Base-by-base conservation (phyloP, 1,284 basidiomycete genomes). In the Wallemia mellicola region DNA sequence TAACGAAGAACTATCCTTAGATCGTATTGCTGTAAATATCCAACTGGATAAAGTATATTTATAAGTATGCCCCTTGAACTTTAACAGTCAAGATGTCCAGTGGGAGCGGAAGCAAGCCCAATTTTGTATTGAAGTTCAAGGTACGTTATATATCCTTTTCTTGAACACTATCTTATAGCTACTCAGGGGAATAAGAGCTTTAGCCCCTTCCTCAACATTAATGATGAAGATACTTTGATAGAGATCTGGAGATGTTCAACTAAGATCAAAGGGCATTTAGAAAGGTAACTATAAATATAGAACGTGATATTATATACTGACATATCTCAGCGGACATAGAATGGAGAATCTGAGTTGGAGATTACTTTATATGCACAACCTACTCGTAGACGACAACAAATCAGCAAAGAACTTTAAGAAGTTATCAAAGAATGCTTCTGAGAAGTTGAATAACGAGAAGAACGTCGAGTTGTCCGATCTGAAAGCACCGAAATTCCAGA, bases 281-380 rank as follows among this genome's bases (percentile, higher is more conserved):
- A 48, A n/a, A 48, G 38, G 38, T 48, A 48, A 15, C 22, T 48
- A n/a, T 3, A 22, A 17, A 11, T 48, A 48, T 11, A 22, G 5
- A 3, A 7, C 22, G 14, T 3, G 28, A 30, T 17, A 11, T 48
- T 3, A 17, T n/a, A 15, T n/a, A n/a, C 38, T 48, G 9, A 48
- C 19, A 3, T n/a, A 11, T 7, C 5, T 11, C 19, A 48, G 38
- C 22, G 38, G 38, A 11, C 38, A 48, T 22, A 48, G 38, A 48
- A 48, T 48, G 38, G 38, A 48, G 38, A 48, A 48, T n/a, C n/a
- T 48, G 38, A 48, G 38, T n/a, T 48, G 38, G 38, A 48, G 38
- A 48, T n/a, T 48, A n/a, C 38, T 48, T 7, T 48, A 48, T 22
- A 48, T 48, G 38, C 38, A 48, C 19, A 48, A 48, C 22, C 19